Base-by-base conservation (phyloP, 805 yeast genomes). In the Lipomyces yamadae region DNA sequence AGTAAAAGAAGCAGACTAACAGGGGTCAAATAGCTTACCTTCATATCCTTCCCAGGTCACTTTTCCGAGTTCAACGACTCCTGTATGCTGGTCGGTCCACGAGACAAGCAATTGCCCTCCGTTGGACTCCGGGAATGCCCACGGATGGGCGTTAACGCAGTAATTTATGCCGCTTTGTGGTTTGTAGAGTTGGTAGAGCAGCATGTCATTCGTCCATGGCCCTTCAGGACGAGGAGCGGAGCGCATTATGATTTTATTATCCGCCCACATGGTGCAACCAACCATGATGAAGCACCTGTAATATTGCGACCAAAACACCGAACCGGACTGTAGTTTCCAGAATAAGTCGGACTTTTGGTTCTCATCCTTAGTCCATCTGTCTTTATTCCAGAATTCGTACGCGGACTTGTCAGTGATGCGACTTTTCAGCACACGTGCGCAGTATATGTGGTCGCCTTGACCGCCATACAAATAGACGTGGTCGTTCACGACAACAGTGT, bases 131-230 rank as follows among this genome's bases (percentile, higher is more conserved):
- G 71, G 71, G 54, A 68, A 68, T 13, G 70, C 71, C 71, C 71
- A 68, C 4, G 71, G 71, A 63, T 68, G 71, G 6, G 70, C 71
- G 18, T 68, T 68, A 35, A 68, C 39, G 58, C 71, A 68, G 61
- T 68, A 68, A 53, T 68, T 68, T 32, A 68, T 60, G 2, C 71
- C 71, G 39, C 37, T 29, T 24, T 18, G 33, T 13, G 69, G 69
- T 52, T 59, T 56, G 56, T 68, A 58, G 11, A 68, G 64, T 60
- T 68, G 71, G 8, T 62, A 42, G 55, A 65, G 60, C 3, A 61
- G 48, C 11, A 45, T 39, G 57, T 68, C 71, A 13, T 39, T 11
- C 10, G 70, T 68, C 71, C 71, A 68, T 10, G 71, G 71, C 1
- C 71, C 71, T 37, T 68, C 71, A 30, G 68, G 70, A 2, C 70